These are phyloP conservation scores for Asterella californica DNA, from an alignment of 225 moss, liverwort and hornwort genomes.

Conservation along the genomic window DNA sequence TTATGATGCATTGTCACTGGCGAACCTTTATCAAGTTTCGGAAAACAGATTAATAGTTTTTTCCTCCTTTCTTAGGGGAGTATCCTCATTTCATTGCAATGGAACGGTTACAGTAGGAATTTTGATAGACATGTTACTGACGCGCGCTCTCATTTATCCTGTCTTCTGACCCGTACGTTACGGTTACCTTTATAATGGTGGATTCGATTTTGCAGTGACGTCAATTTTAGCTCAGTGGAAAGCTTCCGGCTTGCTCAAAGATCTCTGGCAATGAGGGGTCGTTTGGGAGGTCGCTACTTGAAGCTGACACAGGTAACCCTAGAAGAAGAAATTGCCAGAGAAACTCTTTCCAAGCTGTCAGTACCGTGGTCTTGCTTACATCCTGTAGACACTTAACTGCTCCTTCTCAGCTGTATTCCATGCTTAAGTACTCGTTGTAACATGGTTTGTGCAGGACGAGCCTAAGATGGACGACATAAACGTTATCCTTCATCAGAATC, in stretches of 20 bases:
- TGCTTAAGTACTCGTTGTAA: neutral
- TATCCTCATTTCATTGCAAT: no score
- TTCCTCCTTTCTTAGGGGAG: no score
- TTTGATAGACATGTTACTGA: no score
- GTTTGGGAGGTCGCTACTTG: constrained; percentile 81
- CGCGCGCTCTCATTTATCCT: no score
- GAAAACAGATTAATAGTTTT: no score
- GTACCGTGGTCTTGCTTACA: neutral
- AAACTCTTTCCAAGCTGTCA: neutral
- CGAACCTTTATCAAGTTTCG: no score
- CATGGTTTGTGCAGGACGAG: constrained; percentile 26
- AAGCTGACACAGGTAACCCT: constrained; percentile 63
- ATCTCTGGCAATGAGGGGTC: constrained; percentile 52
- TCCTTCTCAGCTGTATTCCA: neutral
- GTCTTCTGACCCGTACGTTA: neutral
- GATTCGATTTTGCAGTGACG: constrained; percentile 43
- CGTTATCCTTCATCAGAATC: constrained; percentile 42
- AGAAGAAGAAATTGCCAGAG: neutral
- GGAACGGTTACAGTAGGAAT: no score
- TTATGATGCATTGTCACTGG: no score
- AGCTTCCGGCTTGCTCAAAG: constrained; percentile 65
- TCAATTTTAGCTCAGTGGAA: constrained; percentile 58
- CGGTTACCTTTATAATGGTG: neutral
- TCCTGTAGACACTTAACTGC: neutral
- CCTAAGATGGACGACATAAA: constrained; percentile 55